Percentiles rank a stretch among this genome's conserved stretches.
These are phyloP conservation scores for Vitis labrusca DNA, from an alignment of 164 flowering plant genomes.

Conservation along the genomic window DNA sequence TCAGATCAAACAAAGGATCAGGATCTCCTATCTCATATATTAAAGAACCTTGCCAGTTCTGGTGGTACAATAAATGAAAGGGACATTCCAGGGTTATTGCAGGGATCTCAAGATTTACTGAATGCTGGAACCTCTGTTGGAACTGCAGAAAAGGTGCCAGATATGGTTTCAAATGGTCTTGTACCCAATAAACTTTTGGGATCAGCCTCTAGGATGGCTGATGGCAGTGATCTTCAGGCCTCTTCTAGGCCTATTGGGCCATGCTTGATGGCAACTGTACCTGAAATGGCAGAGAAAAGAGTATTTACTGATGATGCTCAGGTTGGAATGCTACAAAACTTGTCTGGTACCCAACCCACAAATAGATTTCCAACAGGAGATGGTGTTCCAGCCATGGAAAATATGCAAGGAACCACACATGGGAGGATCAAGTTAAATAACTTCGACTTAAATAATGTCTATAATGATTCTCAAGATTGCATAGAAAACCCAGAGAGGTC, in stretches of 20 bases:
- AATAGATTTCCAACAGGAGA: slow-evolving; percentile 18
- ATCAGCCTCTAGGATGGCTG: slow-evolving; percentile 16
- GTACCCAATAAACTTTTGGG: slow-evolving; percentile 9
- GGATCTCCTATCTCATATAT: slow-evolving; percentile 55
- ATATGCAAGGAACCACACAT: slow-evolving; percentile 16
- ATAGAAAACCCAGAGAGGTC: slow-evolving; percentile 44
- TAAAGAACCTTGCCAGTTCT: slow-evolving; percentile 45
- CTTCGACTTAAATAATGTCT: slow-evolving; percentile 77
- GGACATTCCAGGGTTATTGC: slow-evolving; percentile 36
- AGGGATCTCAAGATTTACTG: slow-evolving; percentile 31
- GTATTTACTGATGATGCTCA: slow-evolving; percentile 13
- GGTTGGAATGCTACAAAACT: slow-evolving; percentile 18
- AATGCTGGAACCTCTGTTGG: slow-evolving; percentile 31
- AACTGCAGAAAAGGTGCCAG: slow-evolving; percentile 24
- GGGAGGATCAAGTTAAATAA: slow-evolving; percentile 39
- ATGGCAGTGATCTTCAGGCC: slow-evolving; percentile 10
- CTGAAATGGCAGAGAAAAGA: slow-evolving; percentile 26
- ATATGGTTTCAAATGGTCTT: slow-evolving; percentile 8
- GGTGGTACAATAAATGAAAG: slow-evolving; percentile 37
- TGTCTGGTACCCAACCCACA: slow-evolving; percentile 20
- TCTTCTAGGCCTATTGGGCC: slow-evolving; percentile 14
- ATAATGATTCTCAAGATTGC: slow-evolving; percentile 62
- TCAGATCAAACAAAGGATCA: slow-evolving; percentile 51
- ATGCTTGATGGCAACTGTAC: slow-evolving; percentile 15
- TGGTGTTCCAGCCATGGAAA: slow-evolving; percentile 22